A percentile compares a stretch with the other conserved stretches of the same genome.
These are phyloP conservation scores for Kodamaea sp. DNA, from an alignment of 1,139 yeast genomes.

Conservation along the genomic window DNA sequence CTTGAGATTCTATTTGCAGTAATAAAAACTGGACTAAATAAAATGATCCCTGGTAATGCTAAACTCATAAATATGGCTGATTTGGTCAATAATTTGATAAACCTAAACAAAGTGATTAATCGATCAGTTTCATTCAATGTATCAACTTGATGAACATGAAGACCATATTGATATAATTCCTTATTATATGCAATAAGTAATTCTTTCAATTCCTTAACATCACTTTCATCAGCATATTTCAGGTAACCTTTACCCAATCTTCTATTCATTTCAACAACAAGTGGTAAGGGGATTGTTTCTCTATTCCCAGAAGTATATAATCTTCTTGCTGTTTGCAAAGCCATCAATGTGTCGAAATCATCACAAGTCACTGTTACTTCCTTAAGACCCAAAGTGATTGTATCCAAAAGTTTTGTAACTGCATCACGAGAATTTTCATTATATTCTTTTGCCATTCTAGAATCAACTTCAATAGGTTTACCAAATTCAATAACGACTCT, in stretches of 20 bases:
- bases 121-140: conserved; percentile 48
- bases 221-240: conserved; percentile 68
- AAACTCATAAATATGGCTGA: conserved; percentile 53
- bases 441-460: conserved; percentile 28
- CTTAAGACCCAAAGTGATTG: conserved; percentile 70
- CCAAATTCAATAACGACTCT: conserved; percentile 96
- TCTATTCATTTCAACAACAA: conserved; percentile 86
- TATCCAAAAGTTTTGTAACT: conserved; percentile 53
- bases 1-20: conserved; percentile 71
- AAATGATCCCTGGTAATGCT: conserved; percentile 79
- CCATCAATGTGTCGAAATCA: conserved; percentile 89
- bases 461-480: conserved; percentile 70
- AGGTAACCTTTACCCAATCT: conserved; percentile 77
- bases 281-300: conserved; percentile 55
- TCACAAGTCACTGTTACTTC: conserved; percentile 91
- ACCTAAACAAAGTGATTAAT: conserved; percentile 40
- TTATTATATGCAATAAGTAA: conserved; percentile 69
- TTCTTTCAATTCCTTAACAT: conserved; percentile 54
- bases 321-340: conserved; percentile 89
- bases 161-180: conserved; percentile 59
- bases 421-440: conserved; percentile 18
- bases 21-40: conserved; percentile 84
- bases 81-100: conserved; percentile 53
- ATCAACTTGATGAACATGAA: conserved; percentile 90
- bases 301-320: conserved; percentile 45